Evolutionary conservation across 1,284 basidiomycete genomes (phyloP), one percentile per base, ranked within the genome.

Genomic region (Trichosporon faecale): DNA sequence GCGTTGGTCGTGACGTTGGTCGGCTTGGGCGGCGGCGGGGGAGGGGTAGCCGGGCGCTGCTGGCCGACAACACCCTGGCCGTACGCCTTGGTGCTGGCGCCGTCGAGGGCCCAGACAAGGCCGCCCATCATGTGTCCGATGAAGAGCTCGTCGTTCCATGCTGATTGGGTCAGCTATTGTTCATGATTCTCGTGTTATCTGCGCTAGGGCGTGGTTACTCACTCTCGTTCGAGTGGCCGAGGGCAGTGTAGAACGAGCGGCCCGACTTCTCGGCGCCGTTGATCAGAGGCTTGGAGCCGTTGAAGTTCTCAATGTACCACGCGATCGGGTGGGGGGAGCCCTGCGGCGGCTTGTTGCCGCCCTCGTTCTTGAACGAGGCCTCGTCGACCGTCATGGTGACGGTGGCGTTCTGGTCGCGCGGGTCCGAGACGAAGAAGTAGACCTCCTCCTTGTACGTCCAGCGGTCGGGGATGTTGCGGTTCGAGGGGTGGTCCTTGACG

Each of bases 381-480:
- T 91, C 89, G 77, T 92, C 86, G 0, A 90, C 91, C 0, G 89
- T 87, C 3, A 92, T 84, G 2, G 92, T 76, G 2, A 93, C 88
- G 0, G 85, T 81, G 0, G 90, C 91, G 7, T 90, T 90, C 16
- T 90, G 76, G 5, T 80, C 78, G 66, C 91, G 86, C 12, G 91
- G 91, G 79, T 94, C 89, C 0, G 88, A 89, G 74, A 89, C 88
- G 83, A 91, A 93, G 80, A 91, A 89, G 82, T 93, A 93, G 40
- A 84, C 82, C 69, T 85, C 84, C 72, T 85, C 84, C 12, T 77
- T 73, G 81, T 82, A 83, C 23, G 85, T 85, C 91, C 91, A 93
- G 70, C 85, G 77, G 18, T 85, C 81, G 6, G 91, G 91, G 1
- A 93, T 82, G 81, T 86, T 86, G 68, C 81, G 86, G 0, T 88